Percentiles rank a stretch among this genome's conserved stretches.
Evolutionary conservation across 192 early-diverging fungal species (phyloP).

Genomic region (Paraglomus brasilianum): DNA sequence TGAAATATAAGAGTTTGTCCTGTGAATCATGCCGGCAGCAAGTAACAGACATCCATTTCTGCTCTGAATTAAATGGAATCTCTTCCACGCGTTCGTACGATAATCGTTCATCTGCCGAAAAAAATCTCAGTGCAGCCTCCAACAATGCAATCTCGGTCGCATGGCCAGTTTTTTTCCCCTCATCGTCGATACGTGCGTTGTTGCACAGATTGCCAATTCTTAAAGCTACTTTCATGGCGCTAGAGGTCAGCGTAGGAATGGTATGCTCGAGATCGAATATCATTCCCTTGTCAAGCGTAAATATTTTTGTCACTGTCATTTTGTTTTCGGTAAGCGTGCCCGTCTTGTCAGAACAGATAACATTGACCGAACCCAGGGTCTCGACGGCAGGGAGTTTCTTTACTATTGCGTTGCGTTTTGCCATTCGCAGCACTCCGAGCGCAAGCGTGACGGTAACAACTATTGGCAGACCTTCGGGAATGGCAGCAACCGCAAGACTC

Average conservation of each 20-base stretch:
- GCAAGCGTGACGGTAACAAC: constrained; percentile 97
- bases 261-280: constrained; percentile 54
- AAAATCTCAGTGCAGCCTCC: constrained; percentile 57
- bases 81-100: constrained; percentile 65
- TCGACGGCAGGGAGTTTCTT: constrained; percentile 96
- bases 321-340: constrained; percentile 93
- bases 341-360: constrained; percentile 98
- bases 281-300: constrained; percentile 56
- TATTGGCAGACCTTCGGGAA: constrained; percentile 96
- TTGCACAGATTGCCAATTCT: constrained; percentile 80
- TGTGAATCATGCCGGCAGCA: constrained; percentile 37
- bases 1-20: constrained; percentile 55
- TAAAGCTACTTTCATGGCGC: constrained; percentile 46
- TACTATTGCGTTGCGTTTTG: constrained; percentile 86
- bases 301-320: constrained; percentile 89
- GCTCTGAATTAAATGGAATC: constrained; percentile 88
- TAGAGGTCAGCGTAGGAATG: constrained; percentile 31
- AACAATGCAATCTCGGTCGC: constrained; percentile 94
- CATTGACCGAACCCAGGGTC: constrained; percentile 90
- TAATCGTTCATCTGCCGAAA: constrained; percentile 74
- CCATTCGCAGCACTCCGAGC: constrained; percentile 90
- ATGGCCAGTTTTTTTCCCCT: constrained; percentile 80
- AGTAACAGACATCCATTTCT: constrained; percentile 89
- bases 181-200: constrained; percentile 75
- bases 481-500: constrained; percentile 94